Percentiles rank a stretch among this genome's conserved stretches.
These are phyloP conservation scores for cucumber (Cucumis sativus) DNA, from an alignment of 306 rosid genomes.

Conservation along the genomic window DNA sequence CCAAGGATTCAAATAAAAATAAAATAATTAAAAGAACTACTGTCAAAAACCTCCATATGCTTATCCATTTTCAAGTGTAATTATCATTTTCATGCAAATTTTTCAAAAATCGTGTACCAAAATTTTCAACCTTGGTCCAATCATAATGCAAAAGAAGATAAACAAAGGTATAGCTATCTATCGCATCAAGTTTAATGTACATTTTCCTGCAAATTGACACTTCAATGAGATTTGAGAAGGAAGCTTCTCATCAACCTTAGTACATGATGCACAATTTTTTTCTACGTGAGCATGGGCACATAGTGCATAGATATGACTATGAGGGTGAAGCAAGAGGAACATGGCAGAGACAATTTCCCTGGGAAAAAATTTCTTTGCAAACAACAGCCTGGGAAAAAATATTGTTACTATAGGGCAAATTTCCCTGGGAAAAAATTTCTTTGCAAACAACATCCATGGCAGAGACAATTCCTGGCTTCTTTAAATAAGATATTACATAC, in stretches of 20 bases:
- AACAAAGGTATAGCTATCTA: background rate
- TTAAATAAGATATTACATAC: constrained; percentile 17
- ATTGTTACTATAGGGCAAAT: background rate
- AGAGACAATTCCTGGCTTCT: background rate
- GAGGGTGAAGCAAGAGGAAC: background rate
- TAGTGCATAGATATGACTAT: background rate
- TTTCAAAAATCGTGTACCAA: background rate
- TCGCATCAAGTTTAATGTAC: background rate
- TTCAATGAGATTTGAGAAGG: background rate
- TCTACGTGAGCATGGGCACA: background rate
- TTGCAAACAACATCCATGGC: background rate
- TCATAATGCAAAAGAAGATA: background rate
- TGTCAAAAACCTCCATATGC: background rate
- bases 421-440: background rate
- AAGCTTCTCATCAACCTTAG: background rate
- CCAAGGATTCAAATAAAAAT: constrained; percentile 13
- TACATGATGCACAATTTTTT: background rate
- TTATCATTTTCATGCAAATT: background rate
- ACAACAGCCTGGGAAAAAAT: no score
- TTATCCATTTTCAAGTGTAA: background rate
- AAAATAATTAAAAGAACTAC: background rate
- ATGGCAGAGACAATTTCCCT: background rate
- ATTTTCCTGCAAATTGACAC: background rate
- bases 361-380: background rate
- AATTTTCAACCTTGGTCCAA: background rate